phyloP scores from a whole-genome alignment of 1,284 basidiomycete genomes.

The Cryptococcus maquisensis region DNA sequence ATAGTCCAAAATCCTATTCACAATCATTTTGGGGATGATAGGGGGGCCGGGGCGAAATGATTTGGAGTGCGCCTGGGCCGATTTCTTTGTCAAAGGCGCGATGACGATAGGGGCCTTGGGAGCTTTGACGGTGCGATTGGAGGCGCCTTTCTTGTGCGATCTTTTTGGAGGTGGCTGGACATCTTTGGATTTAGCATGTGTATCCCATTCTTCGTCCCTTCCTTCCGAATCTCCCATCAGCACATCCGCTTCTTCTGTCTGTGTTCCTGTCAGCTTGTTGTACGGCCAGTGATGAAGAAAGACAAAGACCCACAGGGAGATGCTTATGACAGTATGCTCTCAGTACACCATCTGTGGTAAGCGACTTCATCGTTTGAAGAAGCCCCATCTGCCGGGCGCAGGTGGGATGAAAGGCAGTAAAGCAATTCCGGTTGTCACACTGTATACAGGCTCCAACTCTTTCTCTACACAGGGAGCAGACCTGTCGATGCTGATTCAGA shows the following conservation, averaged over 20 bases:
- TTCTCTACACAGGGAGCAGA: constrained; percentile 80
- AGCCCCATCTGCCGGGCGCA: constrained; percentile 84
- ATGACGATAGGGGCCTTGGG: background rate
- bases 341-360: constrained; percentile 53
- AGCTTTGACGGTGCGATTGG: background rate
- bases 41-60: constrained; percentile 55
- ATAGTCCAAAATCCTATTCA: constrained; percentile 71
- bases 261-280: background rate
- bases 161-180: too few relatives aligned
- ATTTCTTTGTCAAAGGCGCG: constrained; percentile 47
- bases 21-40: constrained; percentile 54
- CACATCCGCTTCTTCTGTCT: constrained; percentile 40
- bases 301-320: constrained; percentile 65
- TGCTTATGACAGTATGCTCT: constrained; percentile 84
- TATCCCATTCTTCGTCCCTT: constrained; percentile 38
- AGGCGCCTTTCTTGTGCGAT: background rate
- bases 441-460: constrained; percentile 91
- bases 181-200: constrained; percentile 25
- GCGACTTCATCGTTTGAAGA: constrained; percentile 79
- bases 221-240: constrained; percentile 16
- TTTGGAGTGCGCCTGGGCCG: constrained; percentile 55
- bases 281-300: background rate
- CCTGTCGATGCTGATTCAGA: constrained; percentile 48
- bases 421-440: constrained; percentile 87
- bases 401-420: constrained; percentile 90